phyloP scores from a whole-genome alignment of 208 protist species.

The Leishmania major region DNA sequence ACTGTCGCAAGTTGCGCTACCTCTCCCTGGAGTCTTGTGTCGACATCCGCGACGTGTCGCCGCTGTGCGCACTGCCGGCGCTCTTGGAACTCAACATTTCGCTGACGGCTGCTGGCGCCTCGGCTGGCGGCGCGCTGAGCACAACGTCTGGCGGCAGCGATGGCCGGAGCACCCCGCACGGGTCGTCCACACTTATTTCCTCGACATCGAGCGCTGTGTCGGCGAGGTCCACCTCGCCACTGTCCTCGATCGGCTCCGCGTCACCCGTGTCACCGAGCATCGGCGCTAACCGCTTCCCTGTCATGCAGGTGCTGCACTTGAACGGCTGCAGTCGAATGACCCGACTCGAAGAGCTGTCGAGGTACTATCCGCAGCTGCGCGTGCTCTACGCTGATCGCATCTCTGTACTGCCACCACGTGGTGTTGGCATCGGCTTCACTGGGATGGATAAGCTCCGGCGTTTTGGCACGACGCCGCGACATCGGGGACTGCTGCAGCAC shows the following conservation, averaged over 20 bases:
- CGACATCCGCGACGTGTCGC: conserved; percentile 37
- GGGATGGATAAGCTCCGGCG: conserved; percentile 12
- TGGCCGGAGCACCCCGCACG: conserved; percentile 1
- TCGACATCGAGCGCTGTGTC: conserved; percentile 3
- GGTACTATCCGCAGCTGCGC: conserved; percentile 24
- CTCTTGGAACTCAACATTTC: conserved; percentile 64
- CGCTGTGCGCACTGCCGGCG: conserved; percentile 27
- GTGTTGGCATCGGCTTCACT: conserved; percentile 19
- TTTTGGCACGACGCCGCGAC: neutral
- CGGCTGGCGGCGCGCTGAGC: neutral
- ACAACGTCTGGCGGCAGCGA: neutral
- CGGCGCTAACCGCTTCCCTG: neutral
- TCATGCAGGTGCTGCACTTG: conserved; percentile 50
- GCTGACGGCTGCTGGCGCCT: conserved; percentile 15
- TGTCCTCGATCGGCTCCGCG: neutral
- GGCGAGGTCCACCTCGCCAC: conserved; percentile 1
- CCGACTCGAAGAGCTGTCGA: conserved; percentile 27
- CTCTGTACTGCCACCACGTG: conserved; percentile 8
- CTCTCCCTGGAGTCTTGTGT: conserved; percentile 53
- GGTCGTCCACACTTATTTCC: conserved; percentile 2
- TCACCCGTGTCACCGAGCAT: conserved; percentile 23
- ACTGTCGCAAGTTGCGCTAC: conserved; percentile 40
- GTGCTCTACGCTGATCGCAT: conserved; percentile 30
- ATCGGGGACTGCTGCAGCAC: conserved; percentile 10
- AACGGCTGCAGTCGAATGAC: conserved; percentile 48